A percentile compares a stretch with the other conserved stretches of the same genome.
phyloP scores from a whole-genome alignment of 176 grass and related monocot species.

The Panicum miliaceum region DNA sequence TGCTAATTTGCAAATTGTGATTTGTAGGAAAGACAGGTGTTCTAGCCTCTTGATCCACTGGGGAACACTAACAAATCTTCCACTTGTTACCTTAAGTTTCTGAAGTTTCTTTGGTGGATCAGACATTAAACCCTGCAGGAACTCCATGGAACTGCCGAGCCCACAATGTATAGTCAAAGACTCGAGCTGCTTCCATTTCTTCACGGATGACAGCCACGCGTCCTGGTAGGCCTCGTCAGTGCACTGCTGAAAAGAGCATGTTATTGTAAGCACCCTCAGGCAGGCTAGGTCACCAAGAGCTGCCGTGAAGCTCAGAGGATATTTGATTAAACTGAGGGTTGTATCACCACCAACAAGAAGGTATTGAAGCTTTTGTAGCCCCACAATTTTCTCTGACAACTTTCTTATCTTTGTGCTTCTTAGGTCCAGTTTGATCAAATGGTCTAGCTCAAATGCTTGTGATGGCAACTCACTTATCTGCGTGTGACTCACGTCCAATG shows the following conservation, averaged over 20 bases:
- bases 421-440: accelerated
- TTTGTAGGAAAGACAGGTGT: not conserved
- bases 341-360: not conserved
- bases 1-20: not conserved
- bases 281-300: accelerated
- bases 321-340: not conserved
- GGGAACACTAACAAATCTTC: not conserved
- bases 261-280: not conserved
- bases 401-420: not conserved
- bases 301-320: not conserved
- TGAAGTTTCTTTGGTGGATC: not conserved
- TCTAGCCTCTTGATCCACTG: not conserved
- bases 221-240: not conserved
- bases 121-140: not conserved
- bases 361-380: accelerated
- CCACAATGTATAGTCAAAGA: slow-evolving; percentile 9
- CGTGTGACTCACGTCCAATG: not conserved
- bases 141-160: slow-evolving; percentile 7
- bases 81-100: not conserved
- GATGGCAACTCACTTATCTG: not conserved
- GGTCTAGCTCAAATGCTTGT: accelerated
- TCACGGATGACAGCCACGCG: not conserved
- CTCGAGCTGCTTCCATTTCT: accelerated
- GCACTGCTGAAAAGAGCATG: slow-evolving; percentile 7
- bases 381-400: not conserved